phyloP scores from a whole-genome alignment of 805 yeast species.

The Millerago galiae region DNA sequence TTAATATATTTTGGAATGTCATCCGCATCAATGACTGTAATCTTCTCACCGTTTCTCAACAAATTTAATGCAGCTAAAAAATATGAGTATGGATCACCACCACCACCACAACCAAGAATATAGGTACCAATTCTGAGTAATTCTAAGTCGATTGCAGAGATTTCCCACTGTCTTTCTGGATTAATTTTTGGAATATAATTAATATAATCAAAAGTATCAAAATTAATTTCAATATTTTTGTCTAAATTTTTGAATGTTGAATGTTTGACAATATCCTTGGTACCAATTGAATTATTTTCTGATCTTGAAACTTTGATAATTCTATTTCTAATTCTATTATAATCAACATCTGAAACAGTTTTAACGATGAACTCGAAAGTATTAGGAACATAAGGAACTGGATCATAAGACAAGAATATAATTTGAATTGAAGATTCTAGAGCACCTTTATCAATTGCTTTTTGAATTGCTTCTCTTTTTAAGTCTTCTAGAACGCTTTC shows the following conservation, averaged over 20 bases:
- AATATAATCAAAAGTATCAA: slow-evolving; percentile 21
- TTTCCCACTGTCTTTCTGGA: slow-evolving; percentile 21
- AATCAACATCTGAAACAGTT: slow-evolving; percentile 16
- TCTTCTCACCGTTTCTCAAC: slow-evolving; percentile 28
- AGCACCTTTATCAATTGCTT: slow-evolving; percentile 24
- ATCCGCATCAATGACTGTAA: slow-evolving; percentile 28
- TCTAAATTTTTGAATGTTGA: slow-evolving; percentile 1
- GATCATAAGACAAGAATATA: slow-evolving; percentile 22
- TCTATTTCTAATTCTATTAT: slow-evolving; percentile 24
- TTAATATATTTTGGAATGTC: slow-evolving; percentile 7
- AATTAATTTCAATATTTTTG: neutral
- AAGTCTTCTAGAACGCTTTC: slow-evolving; percentile 17
- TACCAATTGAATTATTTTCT: slow-evolving; percentile 17
- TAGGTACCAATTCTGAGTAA: slow-evolving; percentile 38
- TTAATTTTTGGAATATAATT: slow-evolving; percentile 14
- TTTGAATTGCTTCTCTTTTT: slow-evolving; percentile 16
- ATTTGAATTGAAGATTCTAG: slow-evolving; percentile 19
- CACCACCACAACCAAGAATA: slow-evolving; percentile 47
- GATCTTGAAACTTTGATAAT: slow-evolving; percentile 21
- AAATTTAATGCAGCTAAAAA: slow-evolving; percentile 30
- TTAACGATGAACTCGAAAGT: slow-evolving; percentile 20
- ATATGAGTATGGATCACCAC: slow-evolving; percentile 40
- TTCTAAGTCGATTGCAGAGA: slow-evolving; percentile 30
- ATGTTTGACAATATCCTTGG: slow-evolving; percentile 5
- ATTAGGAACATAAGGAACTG: slow-evolving; percentile 28